These are phyloP conservation scores for Physcomitrellopsis africana DNA, from an alignment of 225 moss, liverwort and hornwort genomes.

Conservation along the genomic window DNA sequence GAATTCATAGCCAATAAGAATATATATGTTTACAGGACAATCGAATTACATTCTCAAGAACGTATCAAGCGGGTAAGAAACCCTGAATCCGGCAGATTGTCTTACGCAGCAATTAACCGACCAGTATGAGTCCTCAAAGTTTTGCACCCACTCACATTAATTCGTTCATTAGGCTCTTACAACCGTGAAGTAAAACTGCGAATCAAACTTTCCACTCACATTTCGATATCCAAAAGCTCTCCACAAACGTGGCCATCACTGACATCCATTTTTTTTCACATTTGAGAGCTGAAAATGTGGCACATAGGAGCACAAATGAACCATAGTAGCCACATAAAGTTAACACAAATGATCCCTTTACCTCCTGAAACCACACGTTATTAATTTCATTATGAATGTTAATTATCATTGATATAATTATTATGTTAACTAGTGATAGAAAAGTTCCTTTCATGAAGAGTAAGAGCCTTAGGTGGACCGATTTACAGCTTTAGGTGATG, in stretches of 20 bases:
- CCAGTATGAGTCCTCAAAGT: background rate
- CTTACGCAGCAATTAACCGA: too few species aligned
- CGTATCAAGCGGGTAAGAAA: too few species aligned
- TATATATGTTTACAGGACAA: too few species aligned
- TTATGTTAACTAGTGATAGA: too few species aligned
- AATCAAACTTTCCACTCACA: slow-evolving; percentile 33
- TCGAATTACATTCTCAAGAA: too few species aligned
- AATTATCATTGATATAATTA: background rate
- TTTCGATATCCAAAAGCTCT: slow-evolving; percentile 42
- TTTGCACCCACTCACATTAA: slow-evolving; percentile 2
- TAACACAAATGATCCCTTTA: slow-evolving; percentile 1
- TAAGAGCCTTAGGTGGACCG: too few species aligned
- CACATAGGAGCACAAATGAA: slow-evolving; percentile 25
- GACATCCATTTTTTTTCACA: slow-evolving; percentile 35
- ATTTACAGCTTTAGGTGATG: background rate
- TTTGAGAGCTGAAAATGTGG: slow-evolving; percentile 39
- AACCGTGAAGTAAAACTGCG: slow-evolving; percentile 21
- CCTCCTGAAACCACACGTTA: background rate
- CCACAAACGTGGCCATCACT: slow-evolving; percentile 26
- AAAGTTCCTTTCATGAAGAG: too few species aligned
- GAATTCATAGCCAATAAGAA: background rate
- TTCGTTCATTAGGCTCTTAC: slow-evolving; percentile 3
- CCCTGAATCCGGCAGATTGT: too few species aligned
- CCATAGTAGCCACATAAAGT: slow-evolving; percentile 6
- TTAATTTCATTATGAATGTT: background rate